Evolutionary conservation across 805 yeast species (phyloP).

Genomic region (Myxozyma lipomycoides): DNA sequence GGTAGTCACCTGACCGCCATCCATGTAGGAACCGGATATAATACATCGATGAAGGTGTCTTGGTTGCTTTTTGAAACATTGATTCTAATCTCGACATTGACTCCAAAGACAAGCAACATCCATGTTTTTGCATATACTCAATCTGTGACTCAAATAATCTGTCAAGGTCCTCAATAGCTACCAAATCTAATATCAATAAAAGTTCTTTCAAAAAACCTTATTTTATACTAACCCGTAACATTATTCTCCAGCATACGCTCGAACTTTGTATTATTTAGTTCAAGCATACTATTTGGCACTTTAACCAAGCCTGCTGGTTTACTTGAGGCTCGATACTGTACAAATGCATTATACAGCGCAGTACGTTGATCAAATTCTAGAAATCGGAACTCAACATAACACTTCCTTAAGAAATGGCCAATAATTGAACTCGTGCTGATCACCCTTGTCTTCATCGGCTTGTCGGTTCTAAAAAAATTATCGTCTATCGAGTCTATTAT

Average conservation of each 20-base stretch:
- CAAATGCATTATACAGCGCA: conserved; percentile 17
- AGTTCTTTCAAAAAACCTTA: background rate
- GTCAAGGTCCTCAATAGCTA: conserved; percentile 47
- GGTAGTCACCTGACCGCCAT: conserved; percentile 51
- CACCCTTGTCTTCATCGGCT: background rate
- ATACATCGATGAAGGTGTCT: conserved; percentile 43
- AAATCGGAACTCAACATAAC: conserved; percentile 17
- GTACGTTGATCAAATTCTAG: conserved; percentile 12
- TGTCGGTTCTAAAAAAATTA: conserved; percentile 7
- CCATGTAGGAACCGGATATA: conserved; percentile 47
- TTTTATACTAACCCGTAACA: background rate
- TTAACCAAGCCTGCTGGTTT: background rate
- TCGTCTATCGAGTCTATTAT: conserved; percentile 11
- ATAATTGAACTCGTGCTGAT: conserved; percentile 13
- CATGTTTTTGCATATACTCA: conserved; percentile 20
- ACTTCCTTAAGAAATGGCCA: conserved; percentile 22
- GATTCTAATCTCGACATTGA: conserved; percentile 39
- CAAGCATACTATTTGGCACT: background rate
- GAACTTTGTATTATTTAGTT: background rate
- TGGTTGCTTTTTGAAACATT: conserved; percentile 48
- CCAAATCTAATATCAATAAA: conserved; percentile 32
- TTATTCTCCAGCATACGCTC: background rate
- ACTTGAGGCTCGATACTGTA: background rate
- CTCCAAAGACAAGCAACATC: conserved; percentile 4
- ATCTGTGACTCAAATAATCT: conserved; percentile 23